Evolutionary conservation across 2,329 filamentous ascomycete species (phyloP), one percentile per base, ranked within the genome.

Genomic region (Diaporthe longicolla): DNA sequence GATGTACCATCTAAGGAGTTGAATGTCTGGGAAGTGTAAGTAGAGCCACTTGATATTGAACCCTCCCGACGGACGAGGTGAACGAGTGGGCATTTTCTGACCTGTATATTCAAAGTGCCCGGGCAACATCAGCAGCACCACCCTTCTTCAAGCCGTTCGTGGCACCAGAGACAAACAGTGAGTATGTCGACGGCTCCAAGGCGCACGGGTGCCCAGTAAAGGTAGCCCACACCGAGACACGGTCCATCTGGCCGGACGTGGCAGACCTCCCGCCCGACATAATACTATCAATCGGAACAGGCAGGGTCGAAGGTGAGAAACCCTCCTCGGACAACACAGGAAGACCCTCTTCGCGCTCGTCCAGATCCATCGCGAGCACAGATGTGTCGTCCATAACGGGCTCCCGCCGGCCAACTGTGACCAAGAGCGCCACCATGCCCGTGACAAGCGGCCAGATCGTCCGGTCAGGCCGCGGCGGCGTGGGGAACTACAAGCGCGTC

Each of bases 11-110:
- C n/a, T 2, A 40, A 68, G n/a, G 48, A 68, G 17, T 40, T 68
- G 48, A 68, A 17, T 17, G 48, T 68, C n/a, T 68, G 63, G 63
- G 63, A 68, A 68, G 63, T 68, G 63, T 68, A 4, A 54, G 63
- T 68, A 2, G 7, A 26, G 3, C 3, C 13, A 52, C 48, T 11
- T 24, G 3, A 13, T 13, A 5, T 24, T 24, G 3, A 1, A 50
- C 1, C 11, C 13, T 5, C n/a, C 4, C 5, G 40, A 19, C 11
- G 7, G 10, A n/a, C n/a, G n/a, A 26, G 48, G n/a, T 11, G n/a
- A 52, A 6, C 11, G 11, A 50, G 1, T 40, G 37, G 3, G 37
- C 10, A 40, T 13, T 24, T 6, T 19, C 32, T 68, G n/a, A 68
- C 63, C 7, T 40, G 21, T 1, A 1, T 1, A 4, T 17, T 10